Base-by-base conservation (phyloP, 1,139 yeast genomes). In the Eremothecium sinecaudum region DNA sequence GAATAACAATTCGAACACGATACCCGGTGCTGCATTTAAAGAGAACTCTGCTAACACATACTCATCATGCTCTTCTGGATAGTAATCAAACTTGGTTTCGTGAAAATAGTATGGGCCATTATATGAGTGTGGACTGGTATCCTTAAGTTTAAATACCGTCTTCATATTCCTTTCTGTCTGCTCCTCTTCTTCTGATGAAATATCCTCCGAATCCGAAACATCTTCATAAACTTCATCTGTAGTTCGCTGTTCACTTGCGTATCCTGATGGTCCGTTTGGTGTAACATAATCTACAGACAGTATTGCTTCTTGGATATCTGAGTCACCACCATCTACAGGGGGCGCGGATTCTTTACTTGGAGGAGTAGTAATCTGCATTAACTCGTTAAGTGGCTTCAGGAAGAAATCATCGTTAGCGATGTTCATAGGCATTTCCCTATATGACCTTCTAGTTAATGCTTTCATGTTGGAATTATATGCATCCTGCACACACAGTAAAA, bases 1-100 rank as follows among this genome's bases (percentile, higher is more conserved):
- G 58, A 80, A 87, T 29, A 90, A 44, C 16, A 87, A 47, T 33
- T 67, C 68, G 50, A 66, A 83, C 0, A 86, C 71, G 0, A 74
- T 73, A 2, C 96, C 96, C 2, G 92, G 62, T 1, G 97, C 94
- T 0, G 92, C 94, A 27, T 67, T 61, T 24, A 83, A 57, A 1
- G 64, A 64, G 20, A 77, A 75, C 7, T 69, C 63, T 12, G 83
- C 70, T 24, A 62, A 37, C 6, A 58, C 35, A 21, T 69, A 66
- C 23, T 77, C 81, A 34, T 82, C 86, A 13, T 66, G 67, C 1
- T 71, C 54, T 13, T 66, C 73, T 22, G 75, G 70, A n/a, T 64
- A 62, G 45, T 72, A 70, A 0, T 60, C 62, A 18, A 62, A 54
- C 4, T 54, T 53, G 0, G 82, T 73, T 6, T 69, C 64, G 0